Conservation (phyloP, 305 asterid genomes). For the Fraxinus floribunda region DNA sequence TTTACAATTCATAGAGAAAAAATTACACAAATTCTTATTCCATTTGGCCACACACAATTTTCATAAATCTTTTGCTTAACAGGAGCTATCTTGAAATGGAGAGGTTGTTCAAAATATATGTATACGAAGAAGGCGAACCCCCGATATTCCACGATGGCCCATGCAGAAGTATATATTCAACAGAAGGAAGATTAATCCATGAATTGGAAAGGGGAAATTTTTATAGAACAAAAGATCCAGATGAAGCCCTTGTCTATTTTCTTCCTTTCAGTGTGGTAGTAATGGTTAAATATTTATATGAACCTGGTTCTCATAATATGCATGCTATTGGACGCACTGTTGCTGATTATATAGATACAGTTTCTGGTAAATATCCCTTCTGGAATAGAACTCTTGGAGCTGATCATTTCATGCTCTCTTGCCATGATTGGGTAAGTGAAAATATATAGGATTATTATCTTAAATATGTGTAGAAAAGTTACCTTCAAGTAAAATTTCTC, state of each 20-base stretch:
- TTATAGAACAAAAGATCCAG: slow-evolving; percentile 54
- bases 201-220: slow-evolving; percentile 60
- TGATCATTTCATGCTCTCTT: slow-evolving; percentile 85
- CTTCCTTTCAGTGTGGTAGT: slow-evolving; percentile 70
- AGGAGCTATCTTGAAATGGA: slow-evolving; percentile 83
- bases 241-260: slow-evolving; percentile 69
- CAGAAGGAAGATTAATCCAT: slow-evolving; percentile 75
- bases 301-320: slow-evolving; percentile 44
- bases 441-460: background rate
- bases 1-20: background rate
- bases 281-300: slow-evolving; percentile 62
- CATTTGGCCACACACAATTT: background rate
- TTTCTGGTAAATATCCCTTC: slow-evolving; percentile 55
- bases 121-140: slow-evolving; percentile 74
- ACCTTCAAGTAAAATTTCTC: background rate
- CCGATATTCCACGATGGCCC: slow-evolving; percentile 80
- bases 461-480: background rate
- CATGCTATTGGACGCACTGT: slow-evolving; percentile 47
- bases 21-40: background rate
- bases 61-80: background rate
- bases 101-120: slow-evolving; percentile 60
- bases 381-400: slow-evolving; percentile 74
- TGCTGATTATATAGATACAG: slow-evolving; percentile 54
- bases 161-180: slow-evolving; percentile 71
- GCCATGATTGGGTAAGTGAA: slow-evolving; percentile 73